Conservation (phyloP, 805 yeast genomes). For the Sugiyamaella valdiviana region DNA sequence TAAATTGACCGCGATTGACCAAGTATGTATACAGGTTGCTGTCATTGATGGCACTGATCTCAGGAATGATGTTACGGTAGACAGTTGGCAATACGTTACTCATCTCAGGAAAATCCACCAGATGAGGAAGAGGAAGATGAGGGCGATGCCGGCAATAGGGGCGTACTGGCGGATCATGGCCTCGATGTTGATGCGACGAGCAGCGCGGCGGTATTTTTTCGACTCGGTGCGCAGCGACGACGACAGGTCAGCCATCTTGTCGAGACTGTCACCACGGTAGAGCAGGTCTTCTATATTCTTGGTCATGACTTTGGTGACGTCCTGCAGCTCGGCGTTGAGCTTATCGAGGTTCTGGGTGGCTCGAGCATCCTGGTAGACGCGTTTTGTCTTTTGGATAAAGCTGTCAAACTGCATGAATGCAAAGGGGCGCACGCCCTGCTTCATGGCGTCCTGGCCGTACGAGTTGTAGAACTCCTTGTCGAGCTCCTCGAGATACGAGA, state of each 20-base stretch:
- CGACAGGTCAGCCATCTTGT: slow-evolving; percentile 80
- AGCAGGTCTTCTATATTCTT: slow-evolving; percentile 92
- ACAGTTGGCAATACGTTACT: slow-evolving; percentile 1
- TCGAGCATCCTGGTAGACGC: slow-evolving; percentile 83
- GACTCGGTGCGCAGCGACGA: slow-evolving; percentile 74
- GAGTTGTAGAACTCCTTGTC: slow-evolving; percentile 74
- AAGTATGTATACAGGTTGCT: too few species aligned
- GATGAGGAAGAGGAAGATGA: slow-evolving; percentile 63
- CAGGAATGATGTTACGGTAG: too few species aligned
- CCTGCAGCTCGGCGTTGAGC: slow-evolving; percentile 80
- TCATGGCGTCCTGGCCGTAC: slow-evolving; percentile 62
- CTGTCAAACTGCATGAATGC: slow-evolving; percentile 78
- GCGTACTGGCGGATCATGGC: slow-evolving; percentile 83
- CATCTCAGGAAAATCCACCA: slow-evolving; percentile 70
- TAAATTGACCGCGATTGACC: too few species aligned
- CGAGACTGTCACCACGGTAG: slow-evolving; percentile 91
- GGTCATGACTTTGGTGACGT: slow-evolving; percentile 92
- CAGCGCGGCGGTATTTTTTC: slow-evolving; percentile 80
- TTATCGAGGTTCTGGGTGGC: slow-evolving; percentile 85
- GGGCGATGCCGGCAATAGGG: slow-evolving; percentile 69
- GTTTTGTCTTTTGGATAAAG: slow-evolving; percentile 72
- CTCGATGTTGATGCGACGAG: slow-evolving; percentile 85
- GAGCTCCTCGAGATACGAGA: slow-evolving; percentile 77
- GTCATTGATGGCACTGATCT: too few species aligned
- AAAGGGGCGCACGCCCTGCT: slow-evolving; percentile 72